Base-by-base conservation (phyloP, 148 eudicot genomes). In the Salicornia ramosissima region DNA sequence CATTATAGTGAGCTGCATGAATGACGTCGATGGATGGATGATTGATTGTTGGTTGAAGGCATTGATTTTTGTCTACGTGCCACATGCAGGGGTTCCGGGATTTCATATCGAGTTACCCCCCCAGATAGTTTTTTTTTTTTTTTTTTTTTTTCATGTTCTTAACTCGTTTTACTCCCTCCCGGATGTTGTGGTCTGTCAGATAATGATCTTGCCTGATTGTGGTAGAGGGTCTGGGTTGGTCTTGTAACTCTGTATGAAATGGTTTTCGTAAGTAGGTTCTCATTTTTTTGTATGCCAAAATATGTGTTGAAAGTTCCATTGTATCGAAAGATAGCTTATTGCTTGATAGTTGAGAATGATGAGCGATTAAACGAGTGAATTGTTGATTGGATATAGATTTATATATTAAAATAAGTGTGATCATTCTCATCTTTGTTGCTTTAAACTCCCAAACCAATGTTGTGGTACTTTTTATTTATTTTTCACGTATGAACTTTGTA, bases 231-330 rank as follows among this genome's bases (percentile, higher is more conserved):
- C 7, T 63, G 40, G 69, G 33, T 55, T 24, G 33, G n/a, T n/a
- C n/a, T n/a, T n/a, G n/a, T n/a, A n/a, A n/a, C 10, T 36, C 46
- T 59, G 72, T 74, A 29, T 74, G 22, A 18, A 60, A 53, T 34
- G 75, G 67, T 13, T 56, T 59, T 21, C 49, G 49, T 45, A 29
- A 21, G 58, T 26, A 68, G 45, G 57, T 15, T 10, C 36, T 46
- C 75, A 71, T 34, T 75, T 34, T 75, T 76, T 71, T 57, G 71
- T 66, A 62, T 69, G 69, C 45, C 43, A 43, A 53, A 21, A 39
- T 26, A 28, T 68, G 53, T 62, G 61, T 43, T 63, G 54, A 19
- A 36, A 42, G 70, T 77, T 30, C 59, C 58, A 46, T 55, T 70
- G 72, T 76, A 71, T 42, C 47, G 16, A 57, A 18, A 36, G 19